A percentile compares a stretch with the other conserved stretches of the same genome.
phyloP scores from a whole-genome alignment of 371 early-diverging fungal genomes.

The Mucor lusitanicus region DNA sequence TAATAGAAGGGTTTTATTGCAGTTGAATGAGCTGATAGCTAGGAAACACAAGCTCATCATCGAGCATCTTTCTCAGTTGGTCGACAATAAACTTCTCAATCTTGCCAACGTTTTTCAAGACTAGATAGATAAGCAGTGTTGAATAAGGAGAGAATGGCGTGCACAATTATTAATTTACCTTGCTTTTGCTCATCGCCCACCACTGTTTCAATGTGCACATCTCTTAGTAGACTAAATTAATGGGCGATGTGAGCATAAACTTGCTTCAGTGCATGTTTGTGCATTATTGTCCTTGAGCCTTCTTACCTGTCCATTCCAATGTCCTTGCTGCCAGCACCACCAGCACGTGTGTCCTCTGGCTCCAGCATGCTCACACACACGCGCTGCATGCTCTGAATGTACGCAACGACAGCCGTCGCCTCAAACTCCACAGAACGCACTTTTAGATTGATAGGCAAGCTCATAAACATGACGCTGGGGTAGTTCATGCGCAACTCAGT shows the following conservation, averaged over 20 bases:
- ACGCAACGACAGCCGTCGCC: constrained; percentile 87
- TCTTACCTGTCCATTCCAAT: constrained; percentile 41
- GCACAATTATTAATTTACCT: constrained; percentile 49
- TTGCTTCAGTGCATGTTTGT: neutral
- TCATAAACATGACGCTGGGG: constrained; percentile 89
- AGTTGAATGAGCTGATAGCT: constrained; percentile 62
- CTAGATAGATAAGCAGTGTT: constrained; percentile 25
- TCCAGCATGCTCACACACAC: constrained; percentile 91
- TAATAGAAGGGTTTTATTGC: constrained; percentile 8
- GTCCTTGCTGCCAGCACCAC: constrained; percentile 17
- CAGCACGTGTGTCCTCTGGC: constrained; percentile 52
- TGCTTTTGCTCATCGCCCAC: constrained; percentile 89
- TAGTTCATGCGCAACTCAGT: constrained; percentile 92
- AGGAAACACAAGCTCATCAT: constrained; percentile 91
- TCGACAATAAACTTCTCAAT: constrained; percentile 91
- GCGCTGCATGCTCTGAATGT: constrained; percentile 69
- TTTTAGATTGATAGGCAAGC: constrained; percentile 82
- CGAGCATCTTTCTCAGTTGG: constrained; percentile 84
- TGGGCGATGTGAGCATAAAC: neutral
- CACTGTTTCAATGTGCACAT: constrained; percentile 84
- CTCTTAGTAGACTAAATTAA: constrained; percentile 61
- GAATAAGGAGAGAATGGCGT: neutral
- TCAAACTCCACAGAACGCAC: constrained; percentile 85
- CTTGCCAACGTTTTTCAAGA: constrained; percentile 92
- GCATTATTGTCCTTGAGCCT: neutral